These are phyloP conservation scores for Farysia itapuensis DNA, from an alignment of 1,284 basidiomycete species.

Conservation along the genomic window DNA sequence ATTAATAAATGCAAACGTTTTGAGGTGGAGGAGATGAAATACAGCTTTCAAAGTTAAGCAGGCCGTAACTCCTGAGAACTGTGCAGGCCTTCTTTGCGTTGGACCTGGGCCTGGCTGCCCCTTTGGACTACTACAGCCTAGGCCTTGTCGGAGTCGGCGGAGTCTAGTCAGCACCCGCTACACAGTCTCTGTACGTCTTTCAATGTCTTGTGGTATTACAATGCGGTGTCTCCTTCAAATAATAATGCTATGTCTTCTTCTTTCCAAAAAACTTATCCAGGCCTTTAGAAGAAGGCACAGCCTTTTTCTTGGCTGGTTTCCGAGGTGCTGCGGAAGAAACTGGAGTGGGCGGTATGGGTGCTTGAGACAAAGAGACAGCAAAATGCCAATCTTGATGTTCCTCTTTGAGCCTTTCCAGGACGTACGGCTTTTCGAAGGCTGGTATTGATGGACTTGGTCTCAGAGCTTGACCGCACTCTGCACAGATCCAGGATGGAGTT, in stretches of 20 bases:
- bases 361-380: slow-evolving; percentile 40
- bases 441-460: too few species aligned
- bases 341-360: slow-evolving; percentile 1
- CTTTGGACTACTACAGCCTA: too few species aligned
- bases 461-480: slow-evolving; percentile 31
- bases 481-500: slow-evolving; percentile 39
- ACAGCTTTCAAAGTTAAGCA: too few species aligned
- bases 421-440: slow-evolving; percentile 29
- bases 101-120: too few species aligned
- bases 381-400: slow-evolving; percentile 53
- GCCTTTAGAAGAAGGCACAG: too few species aligned
- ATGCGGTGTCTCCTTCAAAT: not conserved
- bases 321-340: not conserved
- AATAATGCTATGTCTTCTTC: not conserved
- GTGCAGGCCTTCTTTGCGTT: not conserved
- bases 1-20: not conserved
- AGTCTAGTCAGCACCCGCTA: too few species aligned
- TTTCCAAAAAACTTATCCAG: not conserved
- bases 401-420: slow-evolving; percentile 30
- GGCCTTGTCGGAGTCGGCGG: too few species aligned
- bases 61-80: too few species aligned
- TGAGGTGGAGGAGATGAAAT: too few species aligned
- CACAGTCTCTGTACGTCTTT: not conserved
- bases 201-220: not conserved
- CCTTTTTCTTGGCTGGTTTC: not conserved